A percentile compares a stretch with the other conserved stretches of the same genome.
These are phyloP conservation scores for Sporobolomyces roseus DNA, from an alignment of 768 basidiomycete genomes.

Conservation along the genomic window DNA sequence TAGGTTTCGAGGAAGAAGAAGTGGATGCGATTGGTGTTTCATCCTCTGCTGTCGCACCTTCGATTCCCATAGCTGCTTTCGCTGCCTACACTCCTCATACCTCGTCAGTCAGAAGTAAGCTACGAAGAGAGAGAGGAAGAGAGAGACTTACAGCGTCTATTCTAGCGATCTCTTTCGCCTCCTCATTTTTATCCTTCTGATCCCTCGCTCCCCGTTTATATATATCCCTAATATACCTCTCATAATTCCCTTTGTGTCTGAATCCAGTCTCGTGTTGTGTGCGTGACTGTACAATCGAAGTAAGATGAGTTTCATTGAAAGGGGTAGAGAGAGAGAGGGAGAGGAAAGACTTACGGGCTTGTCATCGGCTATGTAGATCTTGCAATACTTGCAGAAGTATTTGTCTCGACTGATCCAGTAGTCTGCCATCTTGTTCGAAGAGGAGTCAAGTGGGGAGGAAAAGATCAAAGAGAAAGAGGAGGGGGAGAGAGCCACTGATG, in stretches of 20 bases:
- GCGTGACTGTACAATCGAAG: constrained; percentile 60
- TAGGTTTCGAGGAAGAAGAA: constrained; percentile 54
- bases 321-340: neutral
- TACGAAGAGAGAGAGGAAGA: neutral
- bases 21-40: constrained; percentile 39
- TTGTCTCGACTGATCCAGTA: constrained; percentile 94
- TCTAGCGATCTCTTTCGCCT: constrained; percentile 76
- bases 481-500: too few relatives aligned
- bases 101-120: too few relatives aligned
- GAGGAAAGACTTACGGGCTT: constrained; percentile 51
- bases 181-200: constrained; percentile 54
- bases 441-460: constrained; percentile 9
- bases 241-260: constrained; percentile 88
- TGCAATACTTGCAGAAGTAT: constrained; percentile 97
- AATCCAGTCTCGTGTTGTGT: constrained; percentile 88
- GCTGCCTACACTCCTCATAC: constrained; percentile 76
- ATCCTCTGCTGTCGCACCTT: too few relatives aligned
- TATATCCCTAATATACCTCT: constrained; percentile 82
- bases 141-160: constrained; percentile 65
- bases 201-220: constrained; percentile 74
- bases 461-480: too few relatives aligned
- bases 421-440: constrained; percentile 63
- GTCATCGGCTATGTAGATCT: constrained; percentile 94
- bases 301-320: neutral
- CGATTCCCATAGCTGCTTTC: constrained; percentile 57